Base-by-base conservation (phyloP, 805 yeast species). In the Clavispora santaluciae region DNA sequence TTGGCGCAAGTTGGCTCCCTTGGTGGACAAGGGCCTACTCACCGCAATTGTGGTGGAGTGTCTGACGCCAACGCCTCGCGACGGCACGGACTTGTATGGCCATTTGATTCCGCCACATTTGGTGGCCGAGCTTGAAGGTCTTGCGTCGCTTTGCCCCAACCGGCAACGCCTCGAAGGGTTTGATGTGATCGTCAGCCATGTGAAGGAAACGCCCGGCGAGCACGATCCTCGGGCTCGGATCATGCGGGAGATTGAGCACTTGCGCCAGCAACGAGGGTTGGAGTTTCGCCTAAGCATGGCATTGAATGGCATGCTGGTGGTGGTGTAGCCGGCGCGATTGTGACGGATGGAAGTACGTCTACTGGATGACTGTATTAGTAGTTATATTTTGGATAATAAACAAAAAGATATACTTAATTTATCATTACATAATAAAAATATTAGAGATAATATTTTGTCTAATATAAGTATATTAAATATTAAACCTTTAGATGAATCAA, bases 41-140 rank as follows among this genome's bases (percentile, higher is more conserved):
- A 65, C 60, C 16, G 78, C 80, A 0, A 73, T 89, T 1, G 59
- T 88, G 12, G 75, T 90, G 18, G 97, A 89, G 59, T 89, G 97
- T 55, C 86, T 95, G 1, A 74, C 78, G 5, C 38, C 46, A 13
- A 58, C 55, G 38, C 61, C 65, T 9, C 70, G 74, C 0, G 64
- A 68, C 1, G 43, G 35, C n/a, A 60, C 65, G 8, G 69, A 70
- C 6, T 54, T 87, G 20, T 89, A 78, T 57, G 97, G 97, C 2
- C 97, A 89, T 61, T 56, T 89, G 61, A 81, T 84, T 10, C 95
- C 96, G 4, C 51, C 59, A 2, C 73, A 74, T 49, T 59, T 89
- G 22, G 70, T 85, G 10, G 54, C 63, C 5, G 95, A 87, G 53
- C 63, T 90, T 20, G 36, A 38, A 12, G 46, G 42, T 21, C 53